Evolutionary conservation across 345 rosid genomes (phyloP), one percentile per base, ranked within the genome.

Genomic region (Acer negundo): DNA sequence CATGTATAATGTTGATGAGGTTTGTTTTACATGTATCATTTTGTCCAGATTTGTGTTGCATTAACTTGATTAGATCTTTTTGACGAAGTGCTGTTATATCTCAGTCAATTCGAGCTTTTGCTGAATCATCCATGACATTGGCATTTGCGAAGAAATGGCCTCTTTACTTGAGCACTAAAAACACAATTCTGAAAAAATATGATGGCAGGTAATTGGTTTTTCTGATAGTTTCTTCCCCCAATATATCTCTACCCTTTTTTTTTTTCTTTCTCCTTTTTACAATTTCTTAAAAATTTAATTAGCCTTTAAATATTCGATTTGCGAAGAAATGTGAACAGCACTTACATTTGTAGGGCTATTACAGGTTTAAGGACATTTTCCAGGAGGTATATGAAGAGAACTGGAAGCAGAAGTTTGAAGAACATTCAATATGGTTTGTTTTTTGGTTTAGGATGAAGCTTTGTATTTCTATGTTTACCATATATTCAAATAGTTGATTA

Each of bases 1-100:
- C 40, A 95, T 95, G 99, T 95, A 92, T 88, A 95, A 95, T 79
- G 90, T 94, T 75, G 99, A 95, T 78, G 94, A 95, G 94, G 98
- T 92, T 62, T 77, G 87, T 71, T 78, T 78, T 69, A 28, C 12
- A 11, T 51, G 70, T 35, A 16, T 38, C 64, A 51, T 15, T 70
- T 56, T 7, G 4, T 23, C 47, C 63, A 62, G 31, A 70, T 56
- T 55, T 71, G 72, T 47, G 9, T 46, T 26, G 19, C 55, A 22
- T 51, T 68, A 47, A 67, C 44, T 74, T 70, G 76, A 64, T 81
- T 81, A 58, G 24, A 35, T 67, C 7, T 24, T 62, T 75, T 56
- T 69, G 53, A 67, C 51, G 67, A 72, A 55, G 69, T 65, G 69
- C 26, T 74, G 35, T 76, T 67, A 72, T 78, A 82, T 79, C 28